These are phyloP conservation scores for Casuarina glauca DNA, from an alignment of 306 rosid genomes.

Conservation along the genomic window DNA sequence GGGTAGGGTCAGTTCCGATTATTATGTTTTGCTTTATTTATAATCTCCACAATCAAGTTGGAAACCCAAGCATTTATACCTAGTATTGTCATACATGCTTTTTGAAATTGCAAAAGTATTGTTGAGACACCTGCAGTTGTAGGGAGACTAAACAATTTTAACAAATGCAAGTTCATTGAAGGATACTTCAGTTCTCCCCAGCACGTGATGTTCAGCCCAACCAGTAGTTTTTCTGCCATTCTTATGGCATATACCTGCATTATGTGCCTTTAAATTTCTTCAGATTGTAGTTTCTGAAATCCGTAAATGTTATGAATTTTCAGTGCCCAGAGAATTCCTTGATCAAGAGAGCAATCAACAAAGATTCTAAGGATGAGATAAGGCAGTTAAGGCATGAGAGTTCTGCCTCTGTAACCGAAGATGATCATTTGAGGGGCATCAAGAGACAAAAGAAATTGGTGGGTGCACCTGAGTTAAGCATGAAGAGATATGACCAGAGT, in stretches of 20 bases:
- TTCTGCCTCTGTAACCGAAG: conserved; percentile 57
- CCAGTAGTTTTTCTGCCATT: too few relatives aligned
- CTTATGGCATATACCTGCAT: neutral
- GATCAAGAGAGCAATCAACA: conserved; percentile 35
- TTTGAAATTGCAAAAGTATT: too few relatives aligned
- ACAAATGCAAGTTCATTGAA: too few relatives aligned
- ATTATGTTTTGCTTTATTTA: neutral
- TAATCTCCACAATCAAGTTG: too few relatives aligned
- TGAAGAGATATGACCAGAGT: conserved; percentile 15
- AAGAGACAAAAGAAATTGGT: conserved; percentile 56
- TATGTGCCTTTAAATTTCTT: neutral
- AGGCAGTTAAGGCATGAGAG: conserved; percentile 43
- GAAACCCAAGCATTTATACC: too few relatives aligned
- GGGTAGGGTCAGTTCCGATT: neutral
- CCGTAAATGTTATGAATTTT: conserved; percentile 19
- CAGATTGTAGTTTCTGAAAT: neutral
- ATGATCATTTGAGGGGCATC: conserved; percentile 40
- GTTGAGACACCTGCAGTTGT: too few relatives aligned
- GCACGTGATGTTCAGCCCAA: too few relatives aligned
- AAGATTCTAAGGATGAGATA: conserved; percentile 33
- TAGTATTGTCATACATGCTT: too few relatives aligned
- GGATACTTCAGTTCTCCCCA: too few relatives aligned
- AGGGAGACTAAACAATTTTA: too few relatives aligned
- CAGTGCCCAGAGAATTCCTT: conserved; percentile 47
- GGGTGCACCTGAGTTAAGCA: conserved; percentile 14